Evolutionary conservation across 2,329 filamentous ascomycete species (phyloP).

Genomic region (Colletotrichum tropicale): DNA sequence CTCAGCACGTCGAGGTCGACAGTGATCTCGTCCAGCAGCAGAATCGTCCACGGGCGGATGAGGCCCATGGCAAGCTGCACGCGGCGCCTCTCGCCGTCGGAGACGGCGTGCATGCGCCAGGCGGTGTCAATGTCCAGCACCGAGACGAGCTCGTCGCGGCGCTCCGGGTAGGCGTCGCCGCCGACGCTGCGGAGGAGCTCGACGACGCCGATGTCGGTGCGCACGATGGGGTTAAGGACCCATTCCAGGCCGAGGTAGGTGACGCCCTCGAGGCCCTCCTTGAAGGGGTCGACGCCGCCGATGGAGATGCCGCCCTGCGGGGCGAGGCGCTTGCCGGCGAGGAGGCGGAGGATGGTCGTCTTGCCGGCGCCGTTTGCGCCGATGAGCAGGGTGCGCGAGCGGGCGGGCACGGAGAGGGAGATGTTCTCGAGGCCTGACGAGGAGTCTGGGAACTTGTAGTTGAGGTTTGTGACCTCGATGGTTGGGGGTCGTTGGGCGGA

Average conservation of each 20-base stretch:
- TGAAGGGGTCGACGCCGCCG: slow-evolving; percentile 89
- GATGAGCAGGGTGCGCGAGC: slow-evolving; percentile 88
- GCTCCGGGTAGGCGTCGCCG: slow-evolving; percentile 79
- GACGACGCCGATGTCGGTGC: slow-evolving; percentile 89
- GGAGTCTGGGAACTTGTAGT: slow-evolving; percentile 88
- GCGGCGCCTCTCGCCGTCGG: slow-evolving; percentile 86
- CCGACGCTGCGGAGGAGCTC: slow-evolving; percentile 87
- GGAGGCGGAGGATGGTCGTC: slow-evolving; percentile 91
- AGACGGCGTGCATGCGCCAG: slow-evolving; percentile 97
- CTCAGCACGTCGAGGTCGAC: slow-evolving; percentile 92
- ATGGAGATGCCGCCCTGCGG: slow-evolving; percentile 77
- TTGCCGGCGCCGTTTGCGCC: slow-evolving; percentile 98
- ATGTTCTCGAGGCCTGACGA: slow-evolving; percentile 79
- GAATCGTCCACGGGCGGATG: slow-evolving; percentile 86
- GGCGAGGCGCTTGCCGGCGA: slow-evolving; percentile 93
- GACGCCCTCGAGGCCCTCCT: slow-evolving; percentile 86
- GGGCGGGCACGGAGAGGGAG: slow-evolving; percentile 75
- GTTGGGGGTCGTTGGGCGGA: slow-evolving; percentile 49
- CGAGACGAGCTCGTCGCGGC: slow-evolving; percentile 83
- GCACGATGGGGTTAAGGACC: slow-evolving; percentile 96
- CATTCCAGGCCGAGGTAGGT: slow-evolving; percentile 98
- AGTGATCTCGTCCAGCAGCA: slow-evolving; percentile 95
- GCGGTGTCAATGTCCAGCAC: slow-evolving; percentile 90
- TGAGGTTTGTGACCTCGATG: slow-evolving; percentile 77
- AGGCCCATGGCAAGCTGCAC: slow-evolving; percentile 98